Conservation (phyloP, 371 early-diverging fungal species). For the Rhizopus microsporus region DNA sequence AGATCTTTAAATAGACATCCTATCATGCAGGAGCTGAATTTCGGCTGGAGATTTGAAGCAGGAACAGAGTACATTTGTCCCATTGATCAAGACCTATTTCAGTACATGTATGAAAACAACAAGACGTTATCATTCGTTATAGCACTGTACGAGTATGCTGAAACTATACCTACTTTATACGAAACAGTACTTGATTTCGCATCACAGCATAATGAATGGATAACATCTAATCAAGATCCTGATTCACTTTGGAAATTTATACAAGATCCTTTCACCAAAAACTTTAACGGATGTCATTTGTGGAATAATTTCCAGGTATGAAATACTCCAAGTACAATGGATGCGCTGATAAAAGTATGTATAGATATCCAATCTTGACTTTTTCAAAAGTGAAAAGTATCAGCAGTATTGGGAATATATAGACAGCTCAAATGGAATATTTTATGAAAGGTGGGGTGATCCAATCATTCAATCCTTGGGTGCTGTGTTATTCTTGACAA, state of each 20-base stretch:
- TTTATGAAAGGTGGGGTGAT: constrained; percentile 83
- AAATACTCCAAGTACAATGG: constrained; percentile 1
- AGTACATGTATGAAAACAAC: constrained; percentile 37
- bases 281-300: constrained; percentile 80
- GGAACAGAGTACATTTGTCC: constrained; percentile 52
- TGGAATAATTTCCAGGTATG: constrained; percentile 66
- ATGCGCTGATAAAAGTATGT: background rate
- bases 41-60: constrained; percentile 48
- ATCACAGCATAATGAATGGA: constrained; percentile 36
- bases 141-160: constrained; percentile 75
- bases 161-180: constrained; percentile 86
- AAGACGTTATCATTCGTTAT: constrained; percentile 67
- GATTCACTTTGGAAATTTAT: constrained; percentile 44
- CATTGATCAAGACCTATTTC: constrained; percentile 40
- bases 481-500: constrained; percentile 36
- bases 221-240: constrained; percentile 15
- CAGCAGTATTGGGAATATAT: constrained; percentile 77
- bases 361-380: constrained; percentile 45
- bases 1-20: constrained; percentile 31
- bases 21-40: constrained; percentile 38
- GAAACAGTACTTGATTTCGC: constrained; percentile 60
- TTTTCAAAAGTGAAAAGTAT: constrained; percentile 60
- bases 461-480: constrained; percentile 47
- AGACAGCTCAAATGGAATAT: constrained; percentile 85
- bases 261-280: constrained; percentile 48